phyloP scores from a whole-genome alignment of 768 basidiomycete genomes.

The Auriscalpium orientale region DNA sequence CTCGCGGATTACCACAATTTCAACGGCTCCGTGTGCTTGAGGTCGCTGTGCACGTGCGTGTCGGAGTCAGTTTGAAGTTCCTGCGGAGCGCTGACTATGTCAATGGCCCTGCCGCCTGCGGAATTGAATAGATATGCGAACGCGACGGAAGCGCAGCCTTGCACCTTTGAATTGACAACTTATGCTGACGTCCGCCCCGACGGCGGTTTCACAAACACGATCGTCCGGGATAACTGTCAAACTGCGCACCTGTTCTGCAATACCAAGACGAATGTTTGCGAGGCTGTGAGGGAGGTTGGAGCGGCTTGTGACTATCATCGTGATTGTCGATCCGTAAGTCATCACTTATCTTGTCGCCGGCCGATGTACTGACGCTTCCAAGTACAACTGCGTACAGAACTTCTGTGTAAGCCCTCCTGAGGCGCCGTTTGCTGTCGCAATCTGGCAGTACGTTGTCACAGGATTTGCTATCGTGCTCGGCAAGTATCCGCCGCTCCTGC shows the following conservation, averaged over 20 bases:
- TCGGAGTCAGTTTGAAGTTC: neutral
- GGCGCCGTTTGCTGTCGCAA: conserved; percentile 1
- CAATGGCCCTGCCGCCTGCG: neutral
- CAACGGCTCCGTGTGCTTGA: conserved; percentile 8
- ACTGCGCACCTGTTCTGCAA: conserved; percentile 11
- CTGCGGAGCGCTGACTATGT: neutral
- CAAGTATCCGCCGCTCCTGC: neutral
- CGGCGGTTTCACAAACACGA: conserved; percentile 8
- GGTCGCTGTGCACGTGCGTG: conserved; percentile 12
- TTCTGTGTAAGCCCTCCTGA: conserved; percentile 5
- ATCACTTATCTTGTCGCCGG: neutral
- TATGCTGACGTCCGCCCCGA: conserved; percentile 19
- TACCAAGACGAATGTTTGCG: conserved; percentile 7
- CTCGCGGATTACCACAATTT: conserved; percentile 5
- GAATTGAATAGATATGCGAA: conserved; percentile 28
- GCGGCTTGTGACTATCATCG: conserved; percentile 12
- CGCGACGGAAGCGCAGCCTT: conserved; percentile 29
- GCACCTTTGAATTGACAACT: conserved; percentile 32
- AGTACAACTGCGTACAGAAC: conserved; percentile 8
- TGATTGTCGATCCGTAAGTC: conserved; percentile 9
- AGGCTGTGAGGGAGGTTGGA: conserved; percentile 1
- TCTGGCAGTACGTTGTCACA: conserved; percentile 9
- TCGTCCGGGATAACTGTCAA: conserved; percentile 14
- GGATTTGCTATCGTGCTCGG: conserved; percentile 1
- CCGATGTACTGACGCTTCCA: neutral